These are phyloP conservation scores for Candida andamanensis DNA, from an alignment of 805 yeast species.

Conservation along the genomic window DNA sequence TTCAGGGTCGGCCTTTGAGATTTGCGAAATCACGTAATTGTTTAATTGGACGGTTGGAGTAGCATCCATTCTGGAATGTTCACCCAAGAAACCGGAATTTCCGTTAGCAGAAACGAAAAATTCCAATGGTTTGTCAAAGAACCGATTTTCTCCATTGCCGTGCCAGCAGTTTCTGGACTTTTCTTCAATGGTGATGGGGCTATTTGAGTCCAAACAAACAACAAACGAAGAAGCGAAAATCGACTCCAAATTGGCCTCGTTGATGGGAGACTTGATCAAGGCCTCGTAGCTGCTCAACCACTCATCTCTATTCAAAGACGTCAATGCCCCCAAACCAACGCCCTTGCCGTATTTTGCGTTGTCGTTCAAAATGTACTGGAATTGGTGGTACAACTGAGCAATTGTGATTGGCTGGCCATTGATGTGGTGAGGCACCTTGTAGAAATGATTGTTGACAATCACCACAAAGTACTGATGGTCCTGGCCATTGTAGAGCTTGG, in stretches of 20 bases:
- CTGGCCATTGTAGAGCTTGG: conserved; percentile 44
- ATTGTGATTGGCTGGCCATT: conserved; percentile 42
- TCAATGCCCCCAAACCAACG: conserved; percentile 69
- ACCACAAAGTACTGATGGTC: conserved; percentile 67
- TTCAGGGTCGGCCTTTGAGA: conserved; percentile 43
- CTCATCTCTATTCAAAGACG: conserved; percentile 80
- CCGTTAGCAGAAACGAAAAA: conserved; percentile 79
- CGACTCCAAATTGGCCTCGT: conserved; percentile 54
- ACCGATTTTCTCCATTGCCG: conserved; percentile 90
- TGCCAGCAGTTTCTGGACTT: conserved; percentile 87
- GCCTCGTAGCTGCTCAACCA: conserved; percentile 61
- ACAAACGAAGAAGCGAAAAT: conserved; percentile 79
- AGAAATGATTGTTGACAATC: conserved; percentile 71
- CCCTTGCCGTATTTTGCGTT: conserved; percentile 38
- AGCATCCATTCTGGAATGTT: conserved; percentile 98
- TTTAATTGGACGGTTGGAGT: conserved; percentile 89
- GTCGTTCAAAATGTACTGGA: conserved; percentile 47
- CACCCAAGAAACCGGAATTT: conserved; percentile 88
- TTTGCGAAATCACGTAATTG: conserved; percentile 59
- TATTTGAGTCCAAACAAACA: conserved; percentile 67
- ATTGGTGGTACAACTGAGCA: conserved; percentile 51
- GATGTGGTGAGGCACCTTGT: conserved; percentile 61
- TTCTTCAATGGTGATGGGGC: conserved; percentile 75
- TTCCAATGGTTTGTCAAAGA: conserved; percentile 87
- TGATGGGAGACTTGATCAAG: conserved; percentile 55